These are phyloP conservation scores for Phaeophleospora eucalypticola DNA, from an alignment of 2,329 filamentous ascomycete species.

Conservation along the genomic window DNA sequence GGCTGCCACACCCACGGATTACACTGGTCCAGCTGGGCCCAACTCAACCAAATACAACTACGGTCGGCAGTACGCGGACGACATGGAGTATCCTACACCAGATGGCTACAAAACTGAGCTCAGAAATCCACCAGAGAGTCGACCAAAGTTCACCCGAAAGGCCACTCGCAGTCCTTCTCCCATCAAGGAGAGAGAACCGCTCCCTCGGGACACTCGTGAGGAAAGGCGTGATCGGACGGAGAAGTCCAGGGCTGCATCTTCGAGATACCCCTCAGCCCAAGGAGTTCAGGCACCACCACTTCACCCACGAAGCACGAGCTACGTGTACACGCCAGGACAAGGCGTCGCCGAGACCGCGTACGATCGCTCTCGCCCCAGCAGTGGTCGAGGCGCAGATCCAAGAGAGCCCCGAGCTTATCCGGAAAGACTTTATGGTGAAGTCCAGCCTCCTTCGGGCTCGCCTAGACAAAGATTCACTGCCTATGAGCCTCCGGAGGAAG, in stretches of 20 bases:
- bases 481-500: slow-evolving; percentile 30
- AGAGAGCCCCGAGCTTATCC: slow-evolving; percentile 7
- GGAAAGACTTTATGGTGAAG: slow-evolving; percentile 21
- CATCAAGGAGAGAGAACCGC: slow-evolving; percentile 15
- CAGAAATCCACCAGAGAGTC: slow-evolving; percentile 14
- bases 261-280: slow-evolving; percentile 18
- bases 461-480: slow-evolving; percentile 32
- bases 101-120: slow-evolving; percentile 29
- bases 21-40: slow-evolving; percentile 9
- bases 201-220: slow-evolving; percentile 10
- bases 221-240: slow-evolving; percentile 2
- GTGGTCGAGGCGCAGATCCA: slow-evolving; percentile 9
- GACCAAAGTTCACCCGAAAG: slow-evolving; percentile 11
- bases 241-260: slow-evolving; percentile 18
- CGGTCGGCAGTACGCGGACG: slow-evolving; percentile 28
- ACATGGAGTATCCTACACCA: slow-evolving; percentile 29
- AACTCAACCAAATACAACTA: slow-evolving; percentile 24
- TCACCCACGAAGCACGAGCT: slow-evolving; percentile 26
- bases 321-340: slow-evolving; percentile 23
- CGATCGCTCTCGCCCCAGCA: slow-evolving; percentile 14
- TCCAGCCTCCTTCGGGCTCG: slow-evolving; percentile 15
- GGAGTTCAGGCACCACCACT: slow-evolving; percentile 15
- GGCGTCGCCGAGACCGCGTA: slow-evolving; percentile 18
- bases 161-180: slow-evolving; percentile 29
- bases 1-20: slow-evolving; percentile 24